These are phyloP conservation scores for Diospyros lotus DNA, from an alignment of 148 eudicot species.

Conservation along the genomic window DNA sequence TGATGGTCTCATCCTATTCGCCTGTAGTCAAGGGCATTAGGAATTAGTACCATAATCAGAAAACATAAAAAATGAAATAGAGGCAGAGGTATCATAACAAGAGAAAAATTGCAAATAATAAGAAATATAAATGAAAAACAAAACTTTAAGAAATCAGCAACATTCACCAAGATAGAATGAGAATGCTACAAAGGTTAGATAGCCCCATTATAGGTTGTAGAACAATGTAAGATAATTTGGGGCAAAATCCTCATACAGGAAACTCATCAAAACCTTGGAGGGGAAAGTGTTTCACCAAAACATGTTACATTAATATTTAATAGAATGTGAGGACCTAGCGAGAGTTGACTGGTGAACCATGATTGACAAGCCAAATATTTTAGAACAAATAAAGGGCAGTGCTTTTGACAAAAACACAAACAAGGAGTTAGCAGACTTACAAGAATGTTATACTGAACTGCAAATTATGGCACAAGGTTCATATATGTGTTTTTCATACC, in stretches of 20 bases:
- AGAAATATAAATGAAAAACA: neutral
- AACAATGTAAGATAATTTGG: no score
- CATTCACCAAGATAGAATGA: neutral
- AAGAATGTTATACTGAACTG: neutral
- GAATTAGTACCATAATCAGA: conserved; percentile 6
- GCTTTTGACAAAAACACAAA: neutral
- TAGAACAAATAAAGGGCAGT: neutral
- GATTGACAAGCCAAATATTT: neutral
- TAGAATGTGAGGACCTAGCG: no score
- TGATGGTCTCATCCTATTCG: conserved; percentile 47
- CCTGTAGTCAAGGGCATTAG: conserved; percentile 33
- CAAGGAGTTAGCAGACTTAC: neutral
- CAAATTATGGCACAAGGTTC: neutral
- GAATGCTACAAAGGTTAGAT: neutral
- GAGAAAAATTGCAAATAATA: neutral
- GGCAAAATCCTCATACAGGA: no score
- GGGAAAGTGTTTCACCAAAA: no score
- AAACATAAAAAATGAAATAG: neutral
- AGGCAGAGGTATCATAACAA: neutral
- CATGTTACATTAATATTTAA: no score
- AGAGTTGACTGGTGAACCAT: no score
- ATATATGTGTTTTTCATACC: neutral
- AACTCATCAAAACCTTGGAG: no score
- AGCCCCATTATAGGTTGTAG: no score
- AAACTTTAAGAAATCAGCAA: neutral